Percentiles rank a stretch among this genome's conserved stretches.
Evolutionary conservation across 2,329 filamentous ascomycete genomes (phyloP).

Genomic region (Tolypocladium nubicola): DNA sequence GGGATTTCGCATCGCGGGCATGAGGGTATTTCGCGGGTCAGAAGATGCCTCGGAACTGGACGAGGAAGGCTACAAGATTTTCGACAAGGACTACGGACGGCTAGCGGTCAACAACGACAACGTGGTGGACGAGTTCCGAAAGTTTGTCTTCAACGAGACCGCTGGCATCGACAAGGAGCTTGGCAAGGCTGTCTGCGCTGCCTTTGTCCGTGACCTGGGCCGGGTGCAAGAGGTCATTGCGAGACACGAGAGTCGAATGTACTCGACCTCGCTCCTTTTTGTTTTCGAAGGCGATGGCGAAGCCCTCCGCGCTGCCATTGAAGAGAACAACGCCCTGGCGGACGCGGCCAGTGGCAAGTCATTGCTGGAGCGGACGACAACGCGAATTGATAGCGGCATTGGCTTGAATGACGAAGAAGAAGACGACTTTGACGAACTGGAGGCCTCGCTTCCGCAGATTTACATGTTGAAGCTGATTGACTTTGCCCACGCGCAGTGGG

Average conservation of each 20-base stretch:
- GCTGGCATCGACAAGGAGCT: conserved; percentile 50
- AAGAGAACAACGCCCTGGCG: conserved; percentile 41
- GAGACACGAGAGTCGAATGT: conserved; percentile 51
- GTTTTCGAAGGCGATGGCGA: conserved; percentile 54
- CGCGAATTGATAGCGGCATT: conserved; percentile 46
- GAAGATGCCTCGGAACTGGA: conserved; percentile 40
- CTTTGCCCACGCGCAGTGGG: conserved; percentile 87
- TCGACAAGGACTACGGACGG: conserved; percentile 54
- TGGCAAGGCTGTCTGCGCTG: conserved; percentile 41
- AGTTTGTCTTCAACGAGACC: conserved; percentile 46
- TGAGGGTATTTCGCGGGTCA: conserved; percentile 51
- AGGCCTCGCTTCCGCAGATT: conserved; percentile 49
- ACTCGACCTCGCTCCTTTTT: conserved; percentile 51
- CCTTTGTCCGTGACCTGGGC: conserved; percentile 42
- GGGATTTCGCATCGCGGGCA: conserved; percentile 55
- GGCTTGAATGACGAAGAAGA: conserved; percentile 33
- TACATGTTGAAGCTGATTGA: conserved; percentile 85
- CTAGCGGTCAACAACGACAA: conserved; percentile 40
- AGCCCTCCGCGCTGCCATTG: conserved; percentile 39
- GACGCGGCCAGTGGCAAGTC: conserved; percentile 34
- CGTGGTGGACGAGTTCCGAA: conserved; percentile 40
- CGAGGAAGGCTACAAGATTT: conserved; percentile 45
- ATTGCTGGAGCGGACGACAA: conserved; percentile 21
- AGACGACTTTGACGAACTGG: conserved; percentile 36
- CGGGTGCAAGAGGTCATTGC: conserved; percentile 43